Percentiles rank a stretch among this genome's conserved stretches.
Evolutionary conservation across 345 rosid genomes (phyloP).

Genomic region (Mangifera indica): DNA sequence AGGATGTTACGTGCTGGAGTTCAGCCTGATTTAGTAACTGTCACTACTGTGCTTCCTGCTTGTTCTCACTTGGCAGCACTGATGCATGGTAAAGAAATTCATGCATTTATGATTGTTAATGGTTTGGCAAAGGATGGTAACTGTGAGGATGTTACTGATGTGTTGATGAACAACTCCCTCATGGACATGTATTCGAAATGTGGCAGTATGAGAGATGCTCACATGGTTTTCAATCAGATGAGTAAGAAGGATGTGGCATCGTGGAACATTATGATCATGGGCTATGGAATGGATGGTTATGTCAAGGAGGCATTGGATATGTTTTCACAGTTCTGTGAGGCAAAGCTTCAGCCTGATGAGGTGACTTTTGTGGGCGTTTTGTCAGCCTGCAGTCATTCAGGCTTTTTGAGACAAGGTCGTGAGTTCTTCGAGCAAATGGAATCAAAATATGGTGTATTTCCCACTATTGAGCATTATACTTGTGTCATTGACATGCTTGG

Average conservation of each 20-base stretch:
- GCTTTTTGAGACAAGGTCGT: slow-evolving; percentile 47
- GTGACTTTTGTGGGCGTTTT: slow-evolving; percentile 57
- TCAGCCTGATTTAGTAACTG: slow-evolving; percentile 50
- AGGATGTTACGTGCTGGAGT: slow-evolving; percentile 47
- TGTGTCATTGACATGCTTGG: slow-evolving; percentile 78
- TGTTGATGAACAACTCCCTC: slow-evolving; percentile 40
- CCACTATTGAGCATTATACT: slow-evolving; percentile 59
- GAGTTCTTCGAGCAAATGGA: slow-evolving; percentile 43
- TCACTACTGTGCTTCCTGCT: slow-evolving; percentile 55
- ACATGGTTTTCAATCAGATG: slow-evolving; percentile 41
- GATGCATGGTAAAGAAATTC: slow-evolving; percentile 54
- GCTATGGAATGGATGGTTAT: slow-evolving; percentile 56
- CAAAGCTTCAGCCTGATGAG: slow-evolving; percentile 45
- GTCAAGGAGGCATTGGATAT: slow-evolving; percentile 48
- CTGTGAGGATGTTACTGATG: slow-evolving; percentile 19
- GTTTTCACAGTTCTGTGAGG: slow-evolving; percentile 45
- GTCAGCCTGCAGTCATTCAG: slow-evolving; percentile 68
- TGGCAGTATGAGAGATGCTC: slow-evolving; percentile 56
- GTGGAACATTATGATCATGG: slow-evolving; percentile 65
- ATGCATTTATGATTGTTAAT: slow-evolving; percentile 40
- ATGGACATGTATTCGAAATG: slow-evolving; percentile 68
- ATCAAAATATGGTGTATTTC: slow-evolving; percentile 38
- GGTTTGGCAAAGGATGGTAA: slow-evolving; percentile 35
- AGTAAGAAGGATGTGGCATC: slow-evolving; percentile 51
- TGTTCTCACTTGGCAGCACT: slow-evolving; percentile 59